Evolutionary conservation across 2,329 filamentous ascomycete genomes (phyloP), one percentile per base, ranked within the genome.

Genomic region (Curvularia sp.): DNA sequence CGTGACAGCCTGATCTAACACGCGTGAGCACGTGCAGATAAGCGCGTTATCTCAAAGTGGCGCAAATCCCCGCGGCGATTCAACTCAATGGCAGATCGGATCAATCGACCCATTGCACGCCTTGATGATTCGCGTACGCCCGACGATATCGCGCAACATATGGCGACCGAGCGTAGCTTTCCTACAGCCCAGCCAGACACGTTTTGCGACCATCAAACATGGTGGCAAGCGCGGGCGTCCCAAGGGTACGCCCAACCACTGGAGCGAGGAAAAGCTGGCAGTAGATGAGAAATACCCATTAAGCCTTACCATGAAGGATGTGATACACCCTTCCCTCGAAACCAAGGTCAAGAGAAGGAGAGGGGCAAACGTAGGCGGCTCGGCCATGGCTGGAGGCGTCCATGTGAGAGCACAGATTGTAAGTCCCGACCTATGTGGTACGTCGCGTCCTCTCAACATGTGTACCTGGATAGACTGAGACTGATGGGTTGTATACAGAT

Each of bases 341-440:
- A 18, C 44, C 7, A 55, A 35, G 20, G 42, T 41, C 46, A 58
- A 24, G 46, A 55, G 31, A 41, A 50, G 28, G 41, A 58, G 47
- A 24, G 49, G 30, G 12, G 24, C 38, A 31, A 56, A 46, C 22
- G 35, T n/a, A 41, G 18, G 42, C 22, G 7, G 41, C 15, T 43
- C 42, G 49, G 28, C 26, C 15, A 7, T 12, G 20, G 13, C 44
- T 18, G 57, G 51, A 22, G 53, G 43, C 30, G 24, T 53, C 26
- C 60, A 66, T 51, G 35, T 67, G n/a, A 62, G 73, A 60, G 56
- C 69, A 33, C 73, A 77, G 63, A 70, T 82, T 63, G 78, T 81
- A 68, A 81, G 77, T 73, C 72, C 77, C 44, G 61, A 70, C n/a
- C 72, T 82, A 51, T 82, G 80, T 65, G 79, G 80, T 81, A 78